These are phyloP conservation scores for Cubamyces sp. DNA, from an alignment of 768 basidiomycete genomes.

Conservation along the genomic window DNA sequence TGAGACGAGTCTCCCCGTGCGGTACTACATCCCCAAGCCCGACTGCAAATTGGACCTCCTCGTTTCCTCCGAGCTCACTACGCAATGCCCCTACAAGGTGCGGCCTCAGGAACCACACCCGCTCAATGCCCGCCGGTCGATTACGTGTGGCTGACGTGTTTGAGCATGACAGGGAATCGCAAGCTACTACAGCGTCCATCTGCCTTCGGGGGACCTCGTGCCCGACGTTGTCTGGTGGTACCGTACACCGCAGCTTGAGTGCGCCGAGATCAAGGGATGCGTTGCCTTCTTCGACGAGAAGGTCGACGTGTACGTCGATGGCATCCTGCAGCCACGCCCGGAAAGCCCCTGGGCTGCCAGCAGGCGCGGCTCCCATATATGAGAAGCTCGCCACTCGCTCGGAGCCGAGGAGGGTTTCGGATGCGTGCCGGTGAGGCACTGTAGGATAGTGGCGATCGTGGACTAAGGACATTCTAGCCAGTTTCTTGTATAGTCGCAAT, in stretches of 20 bases:
- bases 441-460: slow-evolving; percentile 4
- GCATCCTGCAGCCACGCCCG: slow-evolving; percentile 49
- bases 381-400: not conserved
- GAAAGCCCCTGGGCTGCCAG: slow-evolving; percentile 14
- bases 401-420: not conserved
- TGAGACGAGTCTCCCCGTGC: slow-evolving; percentile 58
- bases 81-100: slow-evolving; percentile 70
- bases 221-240: slow-evolving; percentile 70
- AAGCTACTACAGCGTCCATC: slow-evolving; percentile 55
- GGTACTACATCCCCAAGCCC: slow-evolving; percentile 64
- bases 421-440: not conserved
- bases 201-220: slow-evolving; percentile 47
- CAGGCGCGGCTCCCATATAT: slow-evolving; percentile 12
- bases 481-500: slow-evolving; percentile 15
- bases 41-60: slow-evolving; percentile 58
- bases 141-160: not conserved
- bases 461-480: slow-evolving; percentile 9
- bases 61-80: slow-evolving; percentile 47
- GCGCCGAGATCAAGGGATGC: slow-evolving; percentile 52
- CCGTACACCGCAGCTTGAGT: slow-evolving; percentile 54
- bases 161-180: slow-evolving; percentile 55
- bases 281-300: slow-evolving; percentile 70
- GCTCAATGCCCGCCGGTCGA: not conserved
- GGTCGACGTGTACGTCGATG: slow-evolving; percentile 68
- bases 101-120: not conserved